These are phyloP conservation scores for Naganishia sp. DNA, from an alignment of 1,284 basidiomycete genomes.

Conservation along the genomic window DNA sequence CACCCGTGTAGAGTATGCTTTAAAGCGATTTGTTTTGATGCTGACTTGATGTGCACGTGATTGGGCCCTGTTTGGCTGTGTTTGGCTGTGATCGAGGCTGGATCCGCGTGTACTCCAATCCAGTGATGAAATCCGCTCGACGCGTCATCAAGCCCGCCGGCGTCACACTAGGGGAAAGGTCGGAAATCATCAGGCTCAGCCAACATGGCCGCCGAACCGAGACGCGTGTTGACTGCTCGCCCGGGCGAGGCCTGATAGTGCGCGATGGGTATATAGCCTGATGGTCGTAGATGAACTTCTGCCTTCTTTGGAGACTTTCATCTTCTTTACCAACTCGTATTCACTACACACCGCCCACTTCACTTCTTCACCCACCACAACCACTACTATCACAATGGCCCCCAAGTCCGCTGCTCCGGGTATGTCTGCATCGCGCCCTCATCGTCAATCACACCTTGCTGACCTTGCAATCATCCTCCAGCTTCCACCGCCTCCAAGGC, in stretches of 20 bases:
- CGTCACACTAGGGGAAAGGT: background rate
- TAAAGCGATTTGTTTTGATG: background rate
- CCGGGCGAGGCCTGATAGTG: background rate
- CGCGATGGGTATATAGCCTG: slow-evolving; percentile 12
- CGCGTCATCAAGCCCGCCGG: background rate
- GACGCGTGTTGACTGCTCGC: slow-evolving; percentile 9
- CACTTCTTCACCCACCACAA: slow-evolving; percentile 35
- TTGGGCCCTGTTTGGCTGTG: too few relatives aligned
- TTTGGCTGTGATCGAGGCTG: background rate
- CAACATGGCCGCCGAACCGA: background rate
- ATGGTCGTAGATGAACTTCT: background rate
- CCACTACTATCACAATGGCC: slow-evolving; percentile 40
- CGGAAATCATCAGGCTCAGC: background rate
- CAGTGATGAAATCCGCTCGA: background rate
- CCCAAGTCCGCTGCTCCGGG: slow-evolving; percentile 54
- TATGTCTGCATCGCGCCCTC: slow-evolving; percentile 46
- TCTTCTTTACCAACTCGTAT: slow-evolving; percentile 18
- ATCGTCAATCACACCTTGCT: background rate
- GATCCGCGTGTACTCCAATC: background rate
- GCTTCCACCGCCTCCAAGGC: slow-evolving; percentile 67
- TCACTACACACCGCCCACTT: too few relatives aligned
- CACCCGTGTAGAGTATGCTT: background rate
- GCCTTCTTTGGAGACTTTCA: slow-evolving; percentile 13
- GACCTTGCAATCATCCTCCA: slow-evolving; percentile 10
- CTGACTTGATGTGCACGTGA: too few relatives aligned